These are phyloP conservation scores for Phytopythium chamaehyphon DNA, from an alignment of 352 stramenopile genomes.

Conservation along the genomic window DNA sequence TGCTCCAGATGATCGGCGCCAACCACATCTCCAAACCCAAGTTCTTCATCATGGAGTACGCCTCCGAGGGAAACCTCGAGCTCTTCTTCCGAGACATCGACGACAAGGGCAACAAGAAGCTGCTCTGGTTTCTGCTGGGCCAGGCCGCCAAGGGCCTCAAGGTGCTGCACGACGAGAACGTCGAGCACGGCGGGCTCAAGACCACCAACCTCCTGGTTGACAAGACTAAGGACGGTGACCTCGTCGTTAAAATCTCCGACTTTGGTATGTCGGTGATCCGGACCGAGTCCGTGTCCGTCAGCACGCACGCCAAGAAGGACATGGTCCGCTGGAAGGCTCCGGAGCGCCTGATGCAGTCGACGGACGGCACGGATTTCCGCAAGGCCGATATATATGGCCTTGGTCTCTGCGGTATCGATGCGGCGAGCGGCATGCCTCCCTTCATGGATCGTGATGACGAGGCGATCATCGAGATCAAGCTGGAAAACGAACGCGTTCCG, in stretches of 20 bases:
- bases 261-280: constrained; percentile 23
- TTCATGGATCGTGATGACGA: neutral
- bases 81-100: constrained; percentile 7
- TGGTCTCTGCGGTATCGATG: neutral
- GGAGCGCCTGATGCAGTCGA: constrained; percentile 13
- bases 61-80: constrained; percentile 18
- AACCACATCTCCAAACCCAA: constrained; percentile 22
- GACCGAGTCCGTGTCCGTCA: constrained; percentile 11
- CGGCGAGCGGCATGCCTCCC: neutral
- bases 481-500: neutral
- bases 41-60: constrained; percentile 27
- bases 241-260: constrained; percentile 22
- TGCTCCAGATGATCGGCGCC: constrained; percentile 33
- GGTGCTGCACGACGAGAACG: constrained; percentile 40
- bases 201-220: constrained; percentile 76
- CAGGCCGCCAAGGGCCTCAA: constrained; percentile 27
- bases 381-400: constrained; percentile 1
- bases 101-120: neutral
- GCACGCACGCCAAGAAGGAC: neutral
- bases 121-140: constrained; percentile 18
- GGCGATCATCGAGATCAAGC: constrained; percentile 1
- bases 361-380: neutral
- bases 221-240: constrained; percentile 5
- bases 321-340: constrained; percentile 25
- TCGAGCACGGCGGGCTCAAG: constrained; percentile 83